Base-by-base conservation (phyloP, 371 early-diverging fungal species). In the Mortierella sp. region DNA sequence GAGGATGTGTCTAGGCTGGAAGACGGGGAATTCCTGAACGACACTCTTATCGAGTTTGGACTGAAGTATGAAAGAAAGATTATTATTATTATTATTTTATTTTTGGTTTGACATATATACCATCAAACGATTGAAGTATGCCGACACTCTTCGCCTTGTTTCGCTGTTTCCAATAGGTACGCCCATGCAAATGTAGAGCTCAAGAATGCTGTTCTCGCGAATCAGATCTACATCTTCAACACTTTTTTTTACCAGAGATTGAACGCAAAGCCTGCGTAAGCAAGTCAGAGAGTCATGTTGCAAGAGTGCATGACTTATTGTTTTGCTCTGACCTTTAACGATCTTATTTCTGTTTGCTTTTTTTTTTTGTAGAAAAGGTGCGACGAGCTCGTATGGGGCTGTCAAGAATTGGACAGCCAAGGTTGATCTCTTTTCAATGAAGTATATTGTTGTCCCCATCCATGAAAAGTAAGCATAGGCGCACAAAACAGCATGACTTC, bases 381-480 rank as follows among this genome's bases (percentile, higher is more conserved):
- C 62, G 2, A 60, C 60, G 12, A 78, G 60, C 47, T 64, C 75
- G 0, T 89, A 88, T 52, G 83, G 83, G 3, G 66, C 79, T 8
- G 88, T 92, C 24, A 82, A 81, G 62, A 82, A 79, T 56, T 89
- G 90, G 90, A 89, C 90, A 3, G 71, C 82, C 8, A 86, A 86
- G 41, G 79, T 86, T 19, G 82, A 90, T 57, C 70, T 92, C 17
- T 92, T 92, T 60, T 61, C 79, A 7, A 88, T 85, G 56, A 79
- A 83, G 34, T 86, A 81, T 50, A 54, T 89, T 30, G 65, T 92
- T 39, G 67, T 92, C 6, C 92, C 92, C 1, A 87, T 91, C 49
- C 84, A 90, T 60, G 90, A 91, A 67, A 79, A 82, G 88, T 89
- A 80, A 31, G 82, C 66, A 12, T 3, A 6, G n/a, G n/a, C n/a